Base-by-base conservation (phyloP, 1,139 yeast species). In the Lodderomyces metapsilosis region DNA sequence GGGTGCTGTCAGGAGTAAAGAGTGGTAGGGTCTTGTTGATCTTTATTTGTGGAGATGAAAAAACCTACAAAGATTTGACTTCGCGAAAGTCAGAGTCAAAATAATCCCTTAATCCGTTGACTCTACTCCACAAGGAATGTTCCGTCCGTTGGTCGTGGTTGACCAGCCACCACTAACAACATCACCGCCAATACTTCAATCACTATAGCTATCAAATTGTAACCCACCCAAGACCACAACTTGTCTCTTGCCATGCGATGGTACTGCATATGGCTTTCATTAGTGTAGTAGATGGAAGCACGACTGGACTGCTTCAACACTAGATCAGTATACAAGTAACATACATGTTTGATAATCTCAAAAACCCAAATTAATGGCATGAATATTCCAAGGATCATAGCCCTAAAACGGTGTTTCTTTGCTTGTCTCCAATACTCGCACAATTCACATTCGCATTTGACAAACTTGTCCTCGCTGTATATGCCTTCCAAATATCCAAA, bases 361-460 rank as follows among this genome's bases (percentile, higher is more conserved):
- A 20, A 16, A 9, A 56, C 2, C 68, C 68, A 63, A 2, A 56
- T 10, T 0, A 51, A 34, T 3, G 70, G 69, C 20, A 55, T 43
- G 2, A 56, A 3, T 0, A 54, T 11, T 0, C 67, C 67, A 41
- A 48, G 43, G 27, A 50, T 34, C 13, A 60, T 37, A 3, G 45
- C 41, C 2, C 28, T 30, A 3, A 25, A 18, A 34, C 41, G 44
- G n/a, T 16, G 31, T 15, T 7, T 36, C 6, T 20, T 17, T 17
- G 36, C 35, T 3, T 32, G 27, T 10, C 25, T 35, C 27, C 38
- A 48, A n/a, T 33, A 27, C 33, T 37, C 40, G 41, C 63, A 36
- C 15, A 12, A 20, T 10, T 33, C 18, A 16, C 36, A 33, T 18
- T 13, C 18, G 12, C 36, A 33, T 27, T 12, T n/a, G 11, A 6